These are phyloP conservation scores for Leucosporidium creatinivorum DNA, from an alignment of 768 basidiomycete species.

Conservation along the genomic window DNA sequence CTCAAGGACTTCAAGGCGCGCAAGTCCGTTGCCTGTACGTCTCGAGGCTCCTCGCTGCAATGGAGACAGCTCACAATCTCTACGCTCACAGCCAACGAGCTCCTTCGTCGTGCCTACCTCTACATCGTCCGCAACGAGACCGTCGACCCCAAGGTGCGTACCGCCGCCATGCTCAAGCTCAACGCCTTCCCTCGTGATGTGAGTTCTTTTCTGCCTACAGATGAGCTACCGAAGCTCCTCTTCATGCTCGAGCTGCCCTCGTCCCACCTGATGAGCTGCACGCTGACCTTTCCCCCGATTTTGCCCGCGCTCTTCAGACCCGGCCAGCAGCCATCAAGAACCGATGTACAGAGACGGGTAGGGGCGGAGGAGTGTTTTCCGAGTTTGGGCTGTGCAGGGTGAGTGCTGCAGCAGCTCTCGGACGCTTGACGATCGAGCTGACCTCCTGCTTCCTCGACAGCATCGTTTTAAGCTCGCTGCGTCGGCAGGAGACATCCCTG, in stretches of 20 bases:
- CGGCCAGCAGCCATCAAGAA: constrained; percentile 81
- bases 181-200: constrained; percentile 78
- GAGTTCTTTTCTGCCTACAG: constrained; percentile 28
- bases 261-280: background rate
- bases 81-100: constrained; percentile 54
- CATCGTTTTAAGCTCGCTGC: constrained; percentile 87
- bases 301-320: background rate
- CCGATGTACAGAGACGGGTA: constrained; percentile 74
- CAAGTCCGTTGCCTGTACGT: constrained; percentile 24
- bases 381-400: constrained; percentile 87
- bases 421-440: background rate
- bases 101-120: constrained; percentile 79
- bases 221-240: background rate
- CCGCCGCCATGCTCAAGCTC: constrained; percentile 87
- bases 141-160: constrained; percentile 77
- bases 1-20: constrained; percentile 32
- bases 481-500: constrained; percentile 68
- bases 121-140: constrained; percentile 87
- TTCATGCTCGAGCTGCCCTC: background rate
- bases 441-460: constrained; percentile 44
- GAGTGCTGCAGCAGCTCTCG: constrained; percentile 34
- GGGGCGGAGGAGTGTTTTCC: constrained; percentile 77
- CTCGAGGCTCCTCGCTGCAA: background rate
- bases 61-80: background rate
- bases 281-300: background rate